Evolutionary conservation across 495 filamentous ascomycete genomes (phyloP), one percentile per base, ranked within the genome.

Genomic region (Penicillium crystallinum): DNA sequence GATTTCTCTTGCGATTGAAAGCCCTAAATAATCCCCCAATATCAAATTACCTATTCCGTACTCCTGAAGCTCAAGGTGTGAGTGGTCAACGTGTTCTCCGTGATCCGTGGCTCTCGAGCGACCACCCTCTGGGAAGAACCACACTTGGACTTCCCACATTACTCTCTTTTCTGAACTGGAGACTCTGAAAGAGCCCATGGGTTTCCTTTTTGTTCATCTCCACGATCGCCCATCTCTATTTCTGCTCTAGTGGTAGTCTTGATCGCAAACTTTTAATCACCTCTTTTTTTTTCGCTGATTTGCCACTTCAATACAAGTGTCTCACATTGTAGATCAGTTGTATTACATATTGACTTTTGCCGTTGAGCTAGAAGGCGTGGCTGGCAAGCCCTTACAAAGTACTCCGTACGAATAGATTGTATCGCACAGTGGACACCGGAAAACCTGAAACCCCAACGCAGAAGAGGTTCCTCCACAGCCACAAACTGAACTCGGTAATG

Each of bases 301-400:
- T 44, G 56, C 56, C 56, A 58, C 55, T 38, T 14, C 37, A 49
- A 45, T 52, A 42, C 37, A 48, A 48, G 15, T 42, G 37, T 50
- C 29, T 42, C 48, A 50, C 18, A 25, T 19, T n/a, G 25, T 39
- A 25, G 22, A 39, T 39, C 34, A 35, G 22, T 48, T 38, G 39
- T 38, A 52, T 38, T 43, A 52, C 33, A 52, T 52, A 17, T 27
- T 15, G 30, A 31, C 45, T 45, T 42, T 27, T 29, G 29, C 46
- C 46, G 46, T 47, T 37, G 45, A 37, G 46, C 35, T 39, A 38
- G 4, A 48, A 11, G 25, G n/a, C 7, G 33, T 37, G 33, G 45
- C 45, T 48, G 45, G 45, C 18, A 34, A 25, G 21, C 35, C 35
- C 17, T 29, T 49, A 33, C 48, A 42, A 6, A 12, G 35, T 23